phyloP scores from a whole-genome alignment of 2,329 filamentous ascomycete genomes.

The Fusarium proliferatum region DNA sequence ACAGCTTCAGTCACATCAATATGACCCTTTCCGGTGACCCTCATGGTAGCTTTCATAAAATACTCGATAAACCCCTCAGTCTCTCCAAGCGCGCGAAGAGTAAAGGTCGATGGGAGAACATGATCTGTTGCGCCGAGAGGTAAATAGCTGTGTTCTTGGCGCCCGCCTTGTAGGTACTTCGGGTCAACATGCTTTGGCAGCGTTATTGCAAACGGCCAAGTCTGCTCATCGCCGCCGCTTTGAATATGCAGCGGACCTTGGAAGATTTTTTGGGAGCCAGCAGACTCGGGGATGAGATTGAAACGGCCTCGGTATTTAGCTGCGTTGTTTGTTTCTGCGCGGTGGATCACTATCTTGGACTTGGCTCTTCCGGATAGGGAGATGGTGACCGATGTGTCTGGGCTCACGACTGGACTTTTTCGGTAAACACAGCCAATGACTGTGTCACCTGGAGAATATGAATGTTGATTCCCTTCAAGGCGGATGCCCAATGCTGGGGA shows the following conservation, averaged over 20 bases:
- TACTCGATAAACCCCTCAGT: constrained; percentile 47
- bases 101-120: constrained; percentile 16
- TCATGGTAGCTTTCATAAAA: constrained; percentile 47
- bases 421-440: constrained; percentile 45
- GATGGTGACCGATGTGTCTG: constrained; percentile 38
- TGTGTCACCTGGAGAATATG: constrained; percentile 43
- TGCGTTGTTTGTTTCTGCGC: constrained; percentile 1
- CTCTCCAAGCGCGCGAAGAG: background rate
- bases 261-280: constrained; percentile 24
- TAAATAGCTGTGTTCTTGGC: background rate
- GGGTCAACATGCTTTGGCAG: constrained; percentile 40
- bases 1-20: constrained; percentile 21
- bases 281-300: constrained; percentile 31
- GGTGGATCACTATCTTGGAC: constrained; percentile 33
- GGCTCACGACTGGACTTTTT: constrained; percentile 37
- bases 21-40: background rate
- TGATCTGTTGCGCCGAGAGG: background rate
- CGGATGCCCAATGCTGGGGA: constrained; percentile 20
- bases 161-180: background rate
- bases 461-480: background rate
- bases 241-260: constrained; percentile 46
- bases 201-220: constrained; percentile 48
- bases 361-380: constrained; percentile 44
- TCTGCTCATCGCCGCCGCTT: background rate
- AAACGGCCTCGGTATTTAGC: background rate